phyloP scores from a whole-genome alignment of 1,284 basidiomycete genomes.

The Afroboletus lepidellus region DNA sequence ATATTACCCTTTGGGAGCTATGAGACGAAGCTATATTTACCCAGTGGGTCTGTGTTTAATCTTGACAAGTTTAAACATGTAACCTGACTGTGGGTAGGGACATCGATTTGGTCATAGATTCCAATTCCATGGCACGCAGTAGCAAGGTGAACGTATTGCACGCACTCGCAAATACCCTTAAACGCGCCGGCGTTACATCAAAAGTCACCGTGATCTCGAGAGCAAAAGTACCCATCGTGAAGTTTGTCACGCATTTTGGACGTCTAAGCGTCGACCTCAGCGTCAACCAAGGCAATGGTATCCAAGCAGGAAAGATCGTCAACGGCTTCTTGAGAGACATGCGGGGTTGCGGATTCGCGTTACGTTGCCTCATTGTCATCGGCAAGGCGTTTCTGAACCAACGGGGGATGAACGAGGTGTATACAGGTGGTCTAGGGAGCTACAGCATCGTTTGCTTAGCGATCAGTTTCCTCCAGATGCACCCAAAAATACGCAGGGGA shows the following conservation, averaged over 20 bases:
- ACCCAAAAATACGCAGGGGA: constrained; percentile 87
- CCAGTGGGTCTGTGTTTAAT: constrained; percentile 69
- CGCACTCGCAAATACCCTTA: constrained; percentile 63
- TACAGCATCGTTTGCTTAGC: constrained; percentile 94
- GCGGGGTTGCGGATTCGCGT: constrained; percentile 53
- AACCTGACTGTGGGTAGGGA: constrained; percentile 46
- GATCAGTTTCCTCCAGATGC: constrained; percentile 93
- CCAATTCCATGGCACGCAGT: constrained; percentile 60
- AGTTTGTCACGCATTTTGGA: constrained; percentile 81
- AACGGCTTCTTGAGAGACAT: constrained; percentile 76
- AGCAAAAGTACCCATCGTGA: constrained; percentile 93
- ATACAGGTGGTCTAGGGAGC: constrained; percentile 90
- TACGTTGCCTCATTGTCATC: constrained; percentile 81
- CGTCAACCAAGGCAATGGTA: constrained; percentile 85
- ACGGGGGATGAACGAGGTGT: constrained; percentile 95
- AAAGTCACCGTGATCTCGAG: constrained; percentile 84
- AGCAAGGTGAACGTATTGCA: constrained; percentile 60
- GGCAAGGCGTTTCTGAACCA: constrained; percentile 91
- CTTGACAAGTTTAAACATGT: not conserved
- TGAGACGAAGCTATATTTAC: constrained; percentile 93
- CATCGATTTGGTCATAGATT: constrained; percentile 75
- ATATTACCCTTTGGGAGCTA: constrained; percentile 92
- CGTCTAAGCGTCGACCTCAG: constrained; percentile 88
- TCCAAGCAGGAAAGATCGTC: constrained; percentile 80
- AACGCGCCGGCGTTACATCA: constrained; percentile 56